These are phyloP conservation scores for Penicillium verhagenii DNA, from an alignment of 495 filamentous ascomycete species.

Conservation along the genomic window DNA sequence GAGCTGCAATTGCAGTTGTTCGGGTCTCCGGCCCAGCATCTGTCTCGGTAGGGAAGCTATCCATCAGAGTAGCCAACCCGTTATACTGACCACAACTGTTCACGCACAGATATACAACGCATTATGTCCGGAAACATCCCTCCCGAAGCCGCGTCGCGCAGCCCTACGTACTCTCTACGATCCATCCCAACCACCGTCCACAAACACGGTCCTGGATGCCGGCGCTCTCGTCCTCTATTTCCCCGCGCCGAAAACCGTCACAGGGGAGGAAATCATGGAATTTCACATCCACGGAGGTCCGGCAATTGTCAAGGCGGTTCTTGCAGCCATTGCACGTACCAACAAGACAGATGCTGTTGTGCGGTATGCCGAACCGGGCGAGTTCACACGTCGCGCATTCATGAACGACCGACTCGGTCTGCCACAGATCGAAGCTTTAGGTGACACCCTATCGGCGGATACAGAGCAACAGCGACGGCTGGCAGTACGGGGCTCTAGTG, in stretches of 20 bases:
- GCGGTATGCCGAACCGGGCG: constrained; percentile 90
- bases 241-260: constrained; percentile 77
- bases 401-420: constrained; percentile 81
- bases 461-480: constrained; percentile 92
- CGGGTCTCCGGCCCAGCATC: constrained; percentile 81
- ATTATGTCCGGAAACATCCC: constrained; percentile 64
- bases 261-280: constrained; percentile 90
- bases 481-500: constrained; percentile 74
- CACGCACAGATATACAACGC: constrained; percentile 65
- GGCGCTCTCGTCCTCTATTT: constrained; percentile 86
- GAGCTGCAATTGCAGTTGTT: constrained; percentile 88
- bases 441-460: constrained; percentile 79
- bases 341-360: constrained; percentile 40
- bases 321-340: constrained; percentile 67
- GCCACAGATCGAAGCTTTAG: constrained; percentile 90
- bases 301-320: constrained; percentile 81
- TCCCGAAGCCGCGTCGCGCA: constrained; percentile 74
- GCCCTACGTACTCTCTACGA: constrained; percentile 73
- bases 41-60: constrained; percentile 54
- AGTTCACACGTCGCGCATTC: constrained; percentile 94
- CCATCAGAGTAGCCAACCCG: neutral
- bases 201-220: constrained; percentile 68
- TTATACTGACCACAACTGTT: constrained; percentile 2
- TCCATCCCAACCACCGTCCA: constrained; percentile 45
- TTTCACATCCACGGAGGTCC: constrained; percentile 91